phyloP scores from a whole-genome alignment of 148 eudicot genomes.

The Cornus florida region DNA sequence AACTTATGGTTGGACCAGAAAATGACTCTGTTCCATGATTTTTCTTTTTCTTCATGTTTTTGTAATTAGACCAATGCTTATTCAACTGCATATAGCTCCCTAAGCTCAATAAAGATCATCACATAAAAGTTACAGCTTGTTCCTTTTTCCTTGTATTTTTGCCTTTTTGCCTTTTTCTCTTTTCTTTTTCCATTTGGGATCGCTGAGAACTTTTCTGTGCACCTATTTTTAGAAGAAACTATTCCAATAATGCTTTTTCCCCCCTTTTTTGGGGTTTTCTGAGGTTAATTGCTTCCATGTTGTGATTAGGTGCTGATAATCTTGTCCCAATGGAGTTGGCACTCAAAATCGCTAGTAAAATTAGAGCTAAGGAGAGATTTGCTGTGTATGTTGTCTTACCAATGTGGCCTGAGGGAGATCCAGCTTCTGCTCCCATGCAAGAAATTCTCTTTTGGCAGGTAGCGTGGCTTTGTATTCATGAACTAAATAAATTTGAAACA shows the following conservation, averaged over 20 bases:
- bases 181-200: neutral
- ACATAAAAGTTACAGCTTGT: neutral
- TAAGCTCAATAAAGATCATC: neutral
- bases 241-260: neutral
- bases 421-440: conserved; percentile 77
- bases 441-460: conserved; percentile 99
- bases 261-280: neutral
- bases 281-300: conserved; percentile 19
- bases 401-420: conserved; percentile 99
- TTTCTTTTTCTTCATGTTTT: neutral
- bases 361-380: conserved; percentile 88
- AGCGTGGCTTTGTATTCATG: conserved; percentile 11
- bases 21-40: neutral
- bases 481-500: neutral
- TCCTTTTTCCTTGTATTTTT: neutral
- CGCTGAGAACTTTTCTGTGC: neutral
- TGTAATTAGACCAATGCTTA: neutral
- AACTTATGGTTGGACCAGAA: conserved; percentile 1
- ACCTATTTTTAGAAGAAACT: neutral
- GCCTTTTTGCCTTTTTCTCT: neutral
- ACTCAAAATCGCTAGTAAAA: conserved; percentile 77
- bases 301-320: conserved; percentile 86
- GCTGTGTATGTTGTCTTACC: conserved; percentile 87
- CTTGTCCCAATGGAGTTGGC: conserved; percentile 96
- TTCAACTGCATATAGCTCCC: neutral